These are phyloP conservation scores for Neopestalotiopsis rosae DNA, from an alignment of 2,329 filamentous ascomycete genomes.

Conservation along the genomic window DNA sequence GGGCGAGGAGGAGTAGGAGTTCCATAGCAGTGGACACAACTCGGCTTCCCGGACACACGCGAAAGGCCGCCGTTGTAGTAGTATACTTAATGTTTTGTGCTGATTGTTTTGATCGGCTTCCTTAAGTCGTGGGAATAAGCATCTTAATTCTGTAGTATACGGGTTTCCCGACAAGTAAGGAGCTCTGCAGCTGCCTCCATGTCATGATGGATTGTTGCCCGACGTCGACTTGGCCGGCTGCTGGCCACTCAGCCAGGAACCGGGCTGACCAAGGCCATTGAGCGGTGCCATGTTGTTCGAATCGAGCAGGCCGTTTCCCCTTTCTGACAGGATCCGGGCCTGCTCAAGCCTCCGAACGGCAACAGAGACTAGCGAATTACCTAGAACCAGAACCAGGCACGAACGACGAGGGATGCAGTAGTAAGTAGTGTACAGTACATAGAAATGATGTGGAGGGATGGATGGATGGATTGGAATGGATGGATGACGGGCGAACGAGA, in stretches of 20 bases:
- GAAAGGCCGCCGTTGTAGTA: neutral
- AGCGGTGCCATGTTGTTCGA: conserved; percentile 23
- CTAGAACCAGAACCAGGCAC: conserved; percentile 15
- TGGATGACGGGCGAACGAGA: conserved; percentile 9
- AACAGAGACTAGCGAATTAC: conserved; percentile 5
- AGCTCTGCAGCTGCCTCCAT: too few relatives aligned
- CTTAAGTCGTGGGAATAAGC: neutral
- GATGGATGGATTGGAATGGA: neutral
- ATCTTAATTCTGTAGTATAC: neutral
- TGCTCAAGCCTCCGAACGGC: neutral
- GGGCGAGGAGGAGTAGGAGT: neutral
- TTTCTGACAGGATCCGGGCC: conserved; percentile 3
- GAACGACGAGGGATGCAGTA: neutral
- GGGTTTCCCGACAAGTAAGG: too few relatives aligned
- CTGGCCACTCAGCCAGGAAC: conserved; percentile 13
- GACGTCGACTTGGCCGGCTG: neutral
- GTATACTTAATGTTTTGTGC: neutral
- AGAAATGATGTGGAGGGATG: neutral
- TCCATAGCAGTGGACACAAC: neutral
- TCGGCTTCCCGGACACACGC: neutral
- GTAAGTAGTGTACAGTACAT: too few relatives aligned
- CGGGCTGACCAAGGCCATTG: conserved; percentile 15
- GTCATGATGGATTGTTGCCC: neutral
- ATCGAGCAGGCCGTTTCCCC: conserved; percentile 13
- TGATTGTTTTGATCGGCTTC: neutral